These are phyloP conservation scores for Termitomyces titanicus DNA, from an alignment of 768 basidiomycete species.

Conservation along the genomic window DNA sequence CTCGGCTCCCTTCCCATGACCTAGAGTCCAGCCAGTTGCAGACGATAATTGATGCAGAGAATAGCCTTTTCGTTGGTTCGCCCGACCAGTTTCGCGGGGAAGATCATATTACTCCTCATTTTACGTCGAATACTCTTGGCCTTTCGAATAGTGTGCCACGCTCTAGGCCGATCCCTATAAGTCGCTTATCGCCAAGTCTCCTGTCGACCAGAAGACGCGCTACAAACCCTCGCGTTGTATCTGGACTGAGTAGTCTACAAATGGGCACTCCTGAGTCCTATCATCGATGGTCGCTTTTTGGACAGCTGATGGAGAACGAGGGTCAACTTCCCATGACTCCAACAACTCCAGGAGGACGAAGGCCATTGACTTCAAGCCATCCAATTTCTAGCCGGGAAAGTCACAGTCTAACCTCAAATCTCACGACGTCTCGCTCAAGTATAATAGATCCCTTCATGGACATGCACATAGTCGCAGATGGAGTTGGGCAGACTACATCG, in stretches of 20 bases:
- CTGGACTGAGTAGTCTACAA: conserved; percentile 14
- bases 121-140: background rate
- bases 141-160: conserved; percentile 8
- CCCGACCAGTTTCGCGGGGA: conserved; percentile 17
- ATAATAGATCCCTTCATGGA: conserved; percentile 13
- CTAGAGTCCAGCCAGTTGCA: background rate
- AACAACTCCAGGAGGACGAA: conserved; percentile 6
- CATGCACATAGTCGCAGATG: conserved; percentile 1
- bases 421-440: conserved; percentile 2
- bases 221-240: conserved; percentile 8
- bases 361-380: conserved; percentile 1
- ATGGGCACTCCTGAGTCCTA: conserved; percentile 15
- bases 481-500: background rate
- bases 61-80: conserved; percentile 20
- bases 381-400: background rate
- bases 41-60: background rate
- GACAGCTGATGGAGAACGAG: conserved; percentile 69
- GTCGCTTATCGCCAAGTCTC: conserved; percentile 21
- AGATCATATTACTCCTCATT: conserved; percentile 2
- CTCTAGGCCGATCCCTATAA: conserved; percentile 13
- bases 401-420: background rate
- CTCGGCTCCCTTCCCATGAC: background rate
- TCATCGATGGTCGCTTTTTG: conserved; percentile 65
- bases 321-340: conserved; percentile 33
- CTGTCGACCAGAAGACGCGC: conserved; percentile 11